Evolutionary conservation across 2,329 filamentous ascomycete species (phyloP).

Genomic region (Paecilomyces sp.): DNA sequence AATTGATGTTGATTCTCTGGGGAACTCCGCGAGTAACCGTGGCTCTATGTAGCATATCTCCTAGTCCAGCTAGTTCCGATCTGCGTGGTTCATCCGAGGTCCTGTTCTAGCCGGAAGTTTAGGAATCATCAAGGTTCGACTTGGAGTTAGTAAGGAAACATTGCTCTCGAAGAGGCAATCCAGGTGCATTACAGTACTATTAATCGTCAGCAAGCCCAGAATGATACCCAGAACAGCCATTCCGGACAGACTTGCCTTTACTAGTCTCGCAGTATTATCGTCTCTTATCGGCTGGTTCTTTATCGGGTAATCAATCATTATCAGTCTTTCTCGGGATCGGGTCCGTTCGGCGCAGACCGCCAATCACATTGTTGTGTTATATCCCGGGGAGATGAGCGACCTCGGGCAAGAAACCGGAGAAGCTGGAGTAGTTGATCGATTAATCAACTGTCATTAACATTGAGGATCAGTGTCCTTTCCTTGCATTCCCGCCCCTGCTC

Average conservation of each 20-base stretch:
- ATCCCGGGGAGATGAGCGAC: neutral
- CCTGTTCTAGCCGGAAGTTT: neutral
- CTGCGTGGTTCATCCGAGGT: neutral
- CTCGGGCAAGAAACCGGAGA: neutral
- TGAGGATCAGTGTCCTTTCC: neutral
- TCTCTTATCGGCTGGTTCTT: neutral
- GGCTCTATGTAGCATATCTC: neutral
- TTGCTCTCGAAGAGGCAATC: too few species aligned
- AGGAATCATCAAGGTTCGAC: neutral
- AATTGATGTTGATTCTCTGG: neutral
- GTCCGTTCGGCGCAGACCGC: neutral
- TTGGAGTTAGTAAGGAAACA: too few species aligned
- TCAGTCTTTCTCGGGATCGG: neutral
- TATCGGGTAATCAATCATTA: neutral
- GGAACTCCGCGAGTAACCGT: neutral
- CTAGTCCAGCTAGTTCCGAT: neutral
- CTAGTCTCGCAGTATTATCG: neutral
- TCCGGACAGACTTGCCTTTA: neutral
- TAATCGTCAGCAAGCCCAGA: too few species aligned
- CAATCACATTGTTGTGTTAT: neutral
- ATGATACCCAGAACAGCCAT: neutral
- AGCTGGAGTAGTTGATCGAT: neutral
- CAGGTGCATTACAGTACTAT: too few species aligned
- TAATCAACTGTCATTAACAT: too few species aligned
- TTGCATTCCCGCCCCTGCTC: neutral